A percentile compares a stretch with the other conserved stretches of the same genome.
Conservation (phyloP, 1,284 basidiomycete genomes). For the Papiliotrema nemorosa region DNA sequence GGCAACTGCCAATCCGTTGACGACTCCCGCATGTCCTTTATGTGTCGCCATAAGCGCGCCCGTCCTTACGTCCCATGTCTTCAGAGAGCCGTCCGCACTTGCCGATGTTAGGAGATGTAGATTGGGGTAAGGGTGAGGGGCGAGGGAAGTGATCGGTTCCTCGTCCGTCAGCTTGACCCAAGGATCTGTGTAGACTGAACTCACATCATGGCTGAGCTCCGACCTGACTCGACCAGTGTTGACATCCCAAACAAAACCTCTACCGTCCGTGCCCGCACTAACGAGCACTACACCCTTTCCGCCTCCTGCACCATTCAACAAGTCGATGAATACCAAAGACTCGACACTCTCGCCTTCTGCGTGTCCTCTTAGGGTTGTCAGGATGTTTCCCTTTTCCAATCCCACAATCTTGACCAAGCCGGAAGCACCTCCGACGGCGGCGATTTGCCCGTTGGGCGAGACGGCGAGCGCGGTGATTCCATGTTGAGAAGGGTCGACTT, state of each 20-base stretch:
- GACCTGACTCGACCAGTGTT: constrained; percentile 74
- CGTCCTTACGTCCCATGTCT: constrained; percentile 89
- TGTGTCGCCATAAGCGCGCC: constrained; percentile 74
- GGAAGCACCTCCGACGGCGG: constrained; percentile 78
- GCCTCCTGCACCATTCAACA: constrained; percentile 56
- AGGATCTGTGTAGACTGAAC: constrained; percentile 18
- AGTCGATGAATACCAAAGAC: constrained; percentile 77
- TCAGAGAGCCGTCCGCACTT: constrained; percentile 78
- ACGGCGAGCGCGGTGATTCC: constrained; percentile 82
- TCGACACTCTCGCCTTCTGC: constrained; percentile 86
- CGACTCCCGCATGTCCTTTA: constrained; percentile 76
- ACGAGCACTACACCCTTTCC: constrained; percentile 66
- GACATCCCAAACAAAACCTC: constrained; percentile 90
- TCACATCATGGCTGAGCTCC: constrained; percentile 72
- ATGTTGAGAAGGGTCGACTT: constrained; percentile 54
- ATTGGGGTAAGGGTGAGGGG: constrained; percentile 64
- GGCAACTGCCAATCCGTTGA: constrained; percentile 72
- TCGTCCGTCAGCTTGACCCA: constrained; percentile 38
- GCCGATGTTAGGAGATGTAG: constrained; percentile 73
- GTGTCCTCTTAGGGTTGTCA: constrained; percentile 77
- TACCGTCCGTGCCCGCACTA: constrained; percentile 90
- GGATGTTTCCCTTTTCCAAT: constrained; percentile 78
- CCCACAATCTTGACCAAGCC: constrained; percentile 83
- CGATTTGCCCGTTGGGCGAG: constrained; percentile 78
- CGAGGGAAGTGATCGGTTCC: constrained; percentile 82